These are phyloP conservation scores for Jatropha curcas DNA, from an alignment of 345 rosid genomes.

Conservation along the genomic window DNA sequence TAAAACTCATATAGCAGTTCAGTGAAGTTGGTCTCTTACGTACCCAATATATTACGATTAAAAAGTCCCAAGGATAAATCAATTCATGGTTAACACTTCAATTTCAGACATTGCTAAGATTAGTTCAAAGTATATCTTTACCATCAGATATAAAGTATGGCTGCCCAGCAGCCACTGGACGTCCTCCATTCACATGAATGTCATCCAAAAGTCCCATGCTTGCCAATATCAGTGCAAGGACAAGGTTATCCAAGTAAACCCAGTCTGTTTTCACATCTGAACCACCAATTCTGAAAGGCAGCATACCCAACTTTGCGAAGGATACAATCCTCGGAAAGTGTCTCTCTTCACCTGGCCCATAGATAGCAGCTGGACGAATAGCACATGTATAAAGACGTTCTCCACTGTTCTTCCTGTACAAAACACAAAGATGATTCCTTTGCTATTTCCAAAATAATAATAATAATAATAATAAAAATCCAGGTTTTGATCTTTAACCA, in stretches of 20 bases:
- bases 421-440: slow-evolving; percentile 8
- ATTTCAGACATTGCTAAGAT: neutral
- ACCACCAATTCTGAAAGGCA: slow-evolving; percentile 63
- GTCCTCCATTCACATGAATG: slow-evolving; percentile 67
- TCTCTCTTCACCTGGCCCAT: slow-evolving; percentile 94
- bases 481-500: neutral
- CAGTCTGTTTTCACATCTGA: slow-evolving; percentile 77
- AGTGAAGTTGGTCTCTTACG: neutral
- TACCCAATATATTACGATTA: neutral
- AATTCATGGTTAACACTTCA: neutral
- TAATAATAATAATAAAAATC: too few relatives aligned
- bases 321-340: slow-evolving; percentile 84
- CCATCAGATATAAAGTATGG: slow-evolving; percentile 96
- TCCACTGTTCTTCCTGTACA: slow-evolving; percentile 52
- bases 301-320: slow-evolving; percentile 65
- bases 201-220: slow-evolving; percentile 92
- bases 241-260: slow-evolving; percentile 88
- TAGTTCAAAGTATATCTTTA: slow-evolving; percentile 26
- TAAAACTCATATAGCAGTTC: neutral
- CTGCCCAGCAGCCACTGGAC: slow-evolving; percentile 85
- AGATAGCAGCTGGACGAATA: slow-evolving; percentile 88
- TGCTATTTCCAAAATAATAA: too few relatives aligned
- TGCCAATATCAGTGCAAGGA: slow-evolving; percentile 70
- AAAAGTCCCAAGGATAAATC: neutral
- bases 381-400: slow-evolving; percentile 73